Percentiles rank a stretch among this genome's conserved stretches.
phyloP scores from a whole-genome alignment of 1,284 basidiomycete genomes.

The Boletellus deceptivus region DNA sequence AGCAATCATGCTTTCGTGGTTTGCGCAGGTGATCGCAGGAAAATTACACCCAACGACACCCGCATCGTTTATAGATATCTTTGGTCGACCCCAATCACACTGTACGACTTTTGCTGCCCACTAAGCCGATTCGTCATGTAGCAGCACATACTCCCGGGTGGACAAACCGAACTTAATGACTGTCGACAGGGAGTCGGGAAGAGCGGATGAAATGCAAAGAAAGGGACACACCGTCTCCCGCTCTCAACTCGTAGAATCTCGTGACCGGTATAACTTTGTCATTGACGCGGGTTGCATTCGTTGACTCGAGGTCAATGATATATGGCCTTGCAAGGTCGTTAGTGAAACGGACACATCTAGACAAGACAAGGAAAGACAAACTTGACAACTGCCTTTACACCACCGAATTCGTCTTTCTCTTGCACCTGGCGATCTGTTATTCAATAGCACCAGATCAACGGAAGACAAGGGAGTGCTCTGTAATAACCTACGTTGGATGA shows the following conservation, averaged over 20 bases:
- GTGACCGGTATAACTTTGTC: conserved; percentile 81
- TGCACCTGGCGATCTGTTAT: conserved; percentile 73
- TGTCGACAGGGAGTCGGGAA: conserved; percentile 33
- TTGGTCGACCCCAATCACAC: background rate
- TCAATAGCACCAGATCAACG: conserved; percentile 8
- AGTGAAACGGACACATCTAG: conserved; percentile 4
- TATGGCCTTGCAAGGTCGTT: conserved; percentile 65
- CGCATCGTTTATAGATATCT: background rate
- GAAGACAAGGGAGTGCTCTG: background rate
- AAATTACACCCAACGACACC: background rate
- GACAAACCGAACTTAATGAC: conserved; percentile 93
- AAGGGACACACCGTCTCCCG: conserved; percentile 72
- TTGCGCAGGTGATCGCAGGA: background rate
- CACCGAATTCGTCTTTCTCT: conserved; percentile 88
- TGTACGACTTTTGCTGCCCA: conserved; percentile 3
- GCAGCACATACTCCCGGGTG: conserved; percentile 82
- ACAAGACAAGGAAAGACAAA: conserved; percentile 38
- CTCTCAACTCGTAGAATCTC: conserved; percentile 87
- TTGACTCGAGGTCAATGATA: conserved; percentile 95
- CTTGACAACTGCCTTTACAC: conserved; percentile 76
- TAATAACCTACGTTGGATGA: conserved; percentile 75
- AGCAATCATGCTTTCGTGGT: background rate
- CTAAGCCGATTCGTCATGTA: conserved; percentile 74
- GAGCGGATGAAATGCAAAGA: background rate
- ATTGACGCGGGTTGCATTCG: conserved; percentile 93